These are phyloP conservation scores for Chlorella sp. DNA, from an alignment of 139 green algal genomes.

Conservation along the genomic window DNA sequence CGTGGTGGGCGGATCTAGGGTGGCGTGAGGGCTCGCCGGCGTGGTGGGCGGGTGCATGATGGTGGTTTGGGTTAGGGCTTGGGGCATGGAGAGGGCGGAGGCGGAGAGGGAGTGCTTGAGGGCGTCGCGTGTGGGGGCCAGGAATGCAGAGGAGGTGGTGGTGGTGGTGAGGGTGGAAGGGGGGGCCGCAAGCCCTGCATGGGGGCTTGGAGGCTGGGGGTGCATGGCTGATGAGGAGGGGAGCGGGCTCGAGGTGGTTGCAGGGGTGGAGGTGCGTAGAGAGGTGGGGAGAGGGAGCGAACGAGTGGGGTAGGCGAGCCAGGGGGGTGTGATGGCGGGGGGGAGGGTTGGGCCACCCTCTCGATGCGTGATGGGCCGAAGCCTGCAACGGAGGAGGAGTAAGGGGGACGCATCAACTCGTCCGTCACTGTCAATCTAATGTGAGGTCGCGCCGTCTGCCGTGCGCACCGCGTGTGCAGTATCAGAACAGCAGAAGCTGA, in stretches of 20 bases:
- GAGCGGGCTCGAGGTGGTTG: neutral
- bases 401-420: too few species aligned
- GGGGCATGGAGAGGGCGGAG: too few species aligned
- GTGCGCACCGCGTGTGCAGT: too few species aligned
- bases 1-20: too few species aligned
- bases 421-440: too few species aligned
- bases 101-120: neutral
- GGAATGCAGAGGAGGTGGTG: neutral
- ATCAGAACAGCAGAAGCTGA: too few species aligned
- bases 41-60: too few species aligned
- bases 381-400: slow-evolving; percentile 11
- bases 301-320: neutral
- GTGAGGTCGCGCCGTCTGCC: too few species aligned
- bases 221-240: neutral
- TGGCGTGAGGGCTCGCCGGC: too few species aligned
- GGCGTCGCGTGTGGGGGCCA: neutral
- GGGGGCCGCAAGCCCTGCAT: neutral
- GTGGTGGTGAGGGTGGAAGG: neutral
- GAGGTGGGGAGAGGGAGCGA: neutral
- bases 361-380: slow-evolving; percentile 67
- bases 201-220: too few species aligned
- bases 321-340: slow-evolving; percentile 34
- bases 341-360: slow-evolving; percentile 52
- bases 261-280: neutral
- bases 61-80: too few species aligned